phyloP scores from a whole-genome alignment of 2,329 filamentous ascomycete species.

The Chaetomiaceae sp. region DNA sequence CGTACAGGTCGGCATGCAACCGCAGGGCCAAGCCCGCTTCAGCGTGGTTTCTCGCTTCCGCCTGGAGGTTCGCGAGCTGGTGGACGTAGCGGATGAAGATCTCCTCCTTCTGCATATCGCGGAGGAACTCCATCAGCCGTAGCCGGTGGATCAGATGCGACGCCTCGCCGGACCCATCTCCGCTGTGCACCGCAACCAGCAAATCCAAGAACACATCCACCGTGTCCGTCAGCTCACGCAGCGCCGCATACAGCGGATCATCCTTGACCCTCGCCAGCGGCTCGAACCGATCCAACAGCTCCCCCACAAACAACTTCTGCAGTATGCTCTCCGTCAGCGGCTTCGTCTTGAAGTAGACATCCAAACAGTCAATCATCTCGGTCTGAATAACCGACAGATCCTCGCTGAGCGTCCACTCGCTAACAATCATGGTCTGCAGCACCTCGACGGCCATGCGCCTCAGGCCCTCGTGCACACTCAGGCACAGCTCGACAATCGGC shows the following conservation, averaged over 20 bases:
- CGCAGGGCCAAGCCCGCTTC: constrained; percentile 86
- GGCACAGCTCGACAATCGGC: constrained; percentile 86
- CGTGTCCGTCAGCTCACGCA: constrained; percentile 75
- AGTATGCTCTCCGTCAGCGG: constrained; percentile 81
- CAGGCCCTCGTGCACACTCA: constrained; percentile 91
- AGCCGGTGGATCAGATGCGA: constrained; percentile 83
- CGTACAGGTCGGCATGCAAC: constrained; percentile 86
- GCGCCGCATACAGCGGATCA: constrained; percentile 68
- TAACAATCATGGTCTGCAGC: constrained; percentile 95
- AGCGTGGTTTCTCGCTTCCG: constrained; percentile 68
- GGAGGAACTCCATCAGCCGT: constrained; percentile 90
- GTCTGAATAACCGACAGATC: constrained; percentile 88
- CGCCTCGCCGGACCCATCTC: constrained; percentile 66
- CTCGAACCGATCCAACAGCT: constrained; percentile 77
- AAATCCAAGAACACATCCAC: constrained; percentile 89
- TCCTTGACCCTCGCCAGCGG: constrained; percentile 60
- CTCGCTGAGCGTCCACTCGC: constrained; percentile 94
- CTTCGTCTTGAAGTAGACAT: constrained; percentile 84
- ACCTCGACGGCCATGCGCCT: constrained; percentile 88
- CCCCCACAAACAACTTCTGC: constrained; percentile 87
- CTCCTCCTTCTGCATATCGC: constrained; percentile 94
- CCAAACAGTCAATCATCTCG: constrained; percentile 92
- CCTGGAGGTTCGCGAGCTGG: constrained; percentile 76
- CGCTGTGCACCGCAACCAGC: constrained; percentile 80
- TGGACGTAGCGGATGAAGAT: constrained; percentile 96